Conservation (phyloP, 2,329 filamentous ascomycete species). For the Colletotrichum tamarilloi region DNA sequence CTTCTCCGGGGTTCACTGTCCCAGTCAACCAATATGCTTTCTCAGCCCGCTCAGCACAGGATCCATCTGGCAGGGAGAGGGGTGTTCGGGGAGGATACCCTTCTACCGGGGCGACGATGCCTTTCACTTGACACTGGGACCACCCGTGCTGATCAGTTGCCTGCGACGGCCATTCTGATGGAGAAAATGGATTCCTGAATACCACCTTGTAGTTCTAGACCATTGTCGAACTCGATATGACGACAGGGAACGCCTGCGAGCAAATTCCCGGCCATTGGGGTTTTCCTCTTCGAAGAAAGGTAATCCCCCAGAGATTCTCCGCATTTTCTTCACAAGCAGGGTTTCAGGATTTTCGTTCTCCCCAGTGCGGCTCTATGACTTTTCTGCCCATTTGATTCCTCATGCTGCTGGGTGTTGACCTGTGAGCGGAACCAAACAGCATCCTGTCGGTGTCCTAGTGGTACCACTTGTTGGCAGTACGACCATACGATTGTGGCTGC, state of each 20-base stretch:
- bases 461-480: constrained; percentile 9
- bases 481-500: neutral
- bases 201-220: constrained; percentile 26
- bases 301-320: neutral
- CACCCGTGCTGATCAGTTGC: constrained; percentile 19
- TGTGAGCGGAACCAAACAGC: neutral
- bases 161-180: constrained; percentile 8
- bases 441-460: neutral
- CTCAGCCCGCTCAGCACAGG: neutral
- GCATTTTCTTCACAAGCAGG: neutral
- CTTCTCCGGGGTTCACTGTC: neutral
- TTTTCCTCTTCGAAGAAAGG: neutral
- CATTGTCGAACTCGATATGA: constrained; percentile 6
- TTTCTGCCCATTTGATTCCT: neutral
- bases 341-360: neutral
- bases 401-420: neutral
- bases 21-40: neutral
- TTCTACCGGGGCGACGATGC: neutral
- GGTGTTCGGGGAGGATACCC: constrained; percentile 4
- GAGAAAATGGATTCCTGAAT: constrained; percentile 3
- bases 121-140: constrained; percentile 1
- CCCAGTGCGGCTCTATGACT: neutral
- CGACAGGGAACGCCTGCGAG: neutral
- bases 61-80: constrained; percentile 23
- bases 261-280: neutral